Percentiles rank a stretch among this genome's conserved stretches.
phyloP scores from a whole-genome alignment of 2,329 filamentous ascomycete species.

The Beauveria bassiana region DNA sequence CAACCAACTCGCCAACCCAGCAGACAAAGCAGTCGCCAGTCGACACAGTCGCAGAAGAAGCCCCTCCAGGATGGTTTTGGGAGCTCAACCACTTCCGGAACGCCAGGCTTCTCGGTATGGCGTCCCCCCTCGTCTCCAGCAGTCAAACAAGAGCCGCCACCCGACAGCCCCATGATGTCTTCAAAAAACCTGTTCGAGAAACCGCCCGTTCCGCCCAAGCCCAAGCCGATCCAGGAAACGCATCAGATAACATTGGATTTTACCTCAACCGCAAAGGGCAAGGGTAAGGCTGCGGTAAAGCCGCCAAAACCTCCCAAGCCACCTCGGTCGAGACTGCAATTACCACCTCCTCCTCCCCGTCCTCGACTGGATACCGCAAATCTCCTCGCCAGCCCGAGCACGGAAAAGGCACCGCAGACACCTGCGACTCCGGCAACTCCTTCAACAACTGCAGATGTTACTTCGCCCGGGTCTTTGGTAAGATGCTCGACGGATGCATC shows the following conservation, averaged over 20 bases:
- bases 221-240: conserved; percentile 29
- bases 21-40: neutral
- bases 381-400: neutral
- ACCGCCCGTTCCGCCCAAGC: conserved; percentile 31
- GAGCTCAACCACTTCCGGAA: neutral
- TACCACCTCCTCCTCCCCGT: conserved; percentile 4
- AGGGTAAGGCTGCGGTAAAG: conserved; percentile 28
- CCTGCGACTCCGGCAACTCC: conserved; percentile 13
- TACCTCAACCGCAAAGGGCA: conserved; percentile 24
- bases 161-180: neutral
- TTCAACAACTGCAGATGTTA: conserved; percentile 15
- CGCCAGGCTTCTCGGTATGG: conserved; percentile 11
- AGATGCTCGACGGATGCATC: neutral
- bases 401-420: neutral
- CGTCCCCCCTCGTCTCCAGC: neutral
- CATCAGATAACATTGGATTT: conserved; percentile 31
- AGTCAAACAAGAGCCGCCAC: conserved; percentile 5
- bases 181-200: conserved; percentile 25
- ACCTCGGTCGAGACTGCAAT: conserved; percentile 17
- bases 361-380: neutral
- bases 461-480: conserved; percentile 21
- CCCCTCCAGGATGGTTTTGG: neutral
- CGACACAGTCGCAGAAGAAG: neutral
- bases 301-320: conserved; percentile 18
- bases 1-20: neutral